Conservation (phyloP, 2,329 filamentous ascomycete species). For the Teratosphaeria epicoccoides region DNA sequence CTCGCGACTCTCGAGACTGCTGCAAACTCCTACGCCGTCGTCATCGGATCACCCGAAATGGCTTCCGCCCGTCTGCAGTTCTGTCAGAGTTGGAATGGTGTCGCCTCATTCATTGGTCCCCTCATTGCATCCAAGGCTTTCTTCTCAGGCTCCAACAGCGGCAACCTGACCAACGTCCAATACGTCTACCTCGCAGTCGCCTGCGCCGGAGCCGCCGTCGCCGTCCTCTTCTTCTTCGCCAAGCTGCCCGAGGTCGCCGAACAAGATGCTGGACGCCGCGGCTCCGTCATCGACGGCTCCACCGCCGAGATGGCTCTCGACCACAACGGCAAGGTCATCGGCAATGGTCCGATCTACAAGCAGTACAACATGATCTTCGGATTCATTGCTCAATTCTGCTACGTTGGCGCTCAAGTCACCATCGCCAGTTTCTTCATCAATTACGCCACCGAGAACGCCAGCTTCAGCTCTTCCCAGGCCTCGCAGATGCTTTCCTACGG, state of each 20-base stretch:
- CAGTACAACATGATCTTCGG: slow-evolving; percentile 32
- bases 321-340: slow-evolving; percentile 22
- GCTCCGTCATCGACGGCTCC: slow-evolving; percentile 18
- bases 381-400: slow-evolving; percentile 28
- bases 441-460: slow-evolving; percentile 27
- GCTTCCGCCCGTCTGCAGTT: slow-evolving; percentile 30
- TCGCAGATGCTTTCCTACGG: slow-evolving; percentile 30
- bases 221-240: slow-evolving; percentile 27
- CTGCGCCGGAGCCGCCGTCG: slow-evolving; percentile 27
- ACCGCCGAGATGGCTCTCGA: slow-evolving; percentile 22
- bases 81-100: slow-evolving; percentile 30
- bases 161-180: slow-evolving; percentile 28
- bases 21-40: slow-evolving; percentile 31
- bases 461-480: slow-evolving; percentile 20
- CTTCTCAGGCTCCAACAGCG: slow-evolving; percentile 24
- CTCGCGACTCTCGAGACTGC: slow-evolving; percentile 30
- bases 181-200: slow-evolving; percentile 32
- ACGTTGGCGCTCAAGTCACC: slow-evolving; percentile 30
- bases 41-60: slow-evolving; percentile 27
- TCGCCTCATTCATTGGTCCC: slow-evolving; percentile 31
- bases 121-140: slow-evolving; percentile 31
- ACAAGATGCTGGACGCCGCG: slow-evolving; percentile 13
- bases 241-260: slow-evolving; percentile 28
- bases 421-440: slow-evolving; percentile 31
- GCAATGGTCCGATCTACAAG: slow-evolving; percentile 27